Base-by-base conservation (phyloP, 805 yeast species). In the Yarrowia deformans region DNA sequence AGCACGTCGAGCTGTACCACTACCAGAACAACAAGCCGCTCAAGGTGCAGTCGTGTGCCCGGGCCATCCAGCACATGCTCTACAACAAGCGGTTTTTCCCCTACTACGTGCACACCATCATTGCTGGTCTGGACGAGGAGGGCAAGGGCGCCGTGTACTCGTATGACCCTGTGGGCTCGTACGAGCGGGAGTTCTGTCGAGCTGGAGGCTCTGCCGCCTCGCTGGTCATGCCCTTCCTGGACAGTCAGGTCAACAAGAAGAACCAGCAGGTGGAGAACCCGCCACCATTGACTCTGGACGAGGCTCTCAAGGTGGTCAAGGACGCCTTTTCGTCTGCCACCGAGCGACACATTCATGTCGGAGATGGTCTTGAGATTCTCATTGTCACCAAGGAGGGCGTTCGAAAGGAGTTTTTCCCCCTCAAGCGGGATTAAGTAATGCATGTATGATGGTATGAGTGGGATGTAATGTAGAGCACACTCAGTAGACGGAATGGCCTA, bases 191-290 rank as follows among this genome's bases (percentile, higher is more conserved):
- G 79, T 97, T 93, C 77, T 92, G 97, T 80, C 87, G 98, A 76
- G 98, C 98, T 1, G 98, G 97, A 72, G 99, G 99, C 52, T 95
- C 98, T 14, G 98, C 98, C 37, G 95, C 98, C 1, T 87, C 93
- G 72, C 85, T 95, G 80, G 93, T 95, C 73, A 93, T 93, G 96
- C 99, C 99, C 4, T 95, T 95, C 79, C 86, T 95, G 76, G 99
- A 95, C 80, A 94, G 93, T 79, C 99, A 95, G 82, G 99, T 95
- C 72, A 91, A 93, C 78, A 90, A 92, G 81, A 93, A 93, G 78
- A 95, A 95, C 82, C 99, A 95, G 80, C 86, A 84, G 78, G 93
- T 86, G 73, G 68, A 63, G n/a, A 63, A 63, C 68, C 68, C 68
- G n/a, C 56, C 68, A 39, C 97, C 98, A 29, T 83, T 95, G 76